phyloP scores from a whole-genome alignment of 2,329 filamentous ascomycete genomes.

The Zalaria obscura region DNA sequence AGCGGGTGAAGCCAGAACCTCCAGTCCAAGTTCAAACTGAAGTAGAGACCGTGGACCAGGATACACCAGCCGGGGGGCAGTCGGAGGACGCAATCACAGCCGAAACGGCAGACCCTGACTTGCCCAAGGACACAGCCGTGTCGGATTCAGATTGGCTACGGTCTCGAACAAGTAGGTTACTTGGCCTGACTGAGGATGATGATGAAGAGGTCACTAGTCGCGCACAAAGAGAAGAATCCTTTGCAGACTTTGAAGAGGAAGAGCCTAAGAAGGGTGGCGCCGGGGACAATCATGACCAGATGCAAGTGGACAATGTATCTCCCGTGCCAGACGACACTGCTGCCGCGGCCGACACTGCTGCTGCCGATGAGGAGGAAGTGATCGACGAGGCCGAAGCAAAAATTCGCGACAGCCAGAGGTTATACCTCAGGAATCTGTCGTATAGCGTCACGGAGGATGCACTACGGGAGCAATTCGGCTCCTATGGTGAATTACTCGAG shows the following conservation, averaged over 20 bases:
- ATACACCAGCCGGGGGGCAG: background rate
- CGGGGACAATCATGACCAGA: no score
- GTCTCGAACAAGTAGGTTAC: conserved; percentile 69
- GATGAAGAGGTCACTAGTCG: conserved; percentile 23
- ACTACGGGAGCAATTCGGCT: conserved; percentile 54
- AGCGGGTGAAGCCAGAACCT: conserved; percentile 11
- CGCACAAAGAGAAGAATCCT: conserved; percentile 8
- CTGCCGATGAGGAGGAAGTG: conserved; percentile 18
- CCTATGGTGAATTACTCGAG: conserved; percentile 70
- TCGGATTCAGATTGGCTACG: conserved; percentile 87
- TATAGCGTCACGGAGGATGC: conserved; percentile 70
- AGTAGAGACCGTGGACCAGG: conserved; percentile 1
- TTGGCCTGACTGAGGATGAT: conserved; percentile 71
- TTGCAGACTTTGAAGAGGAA: conserved; percentile 5
- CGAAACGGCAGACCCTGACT: conserved; percentile 8
- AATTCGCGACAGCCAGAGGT: conserved; percentile 57
- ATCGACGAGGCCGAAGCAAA: conserved; percentile 25
- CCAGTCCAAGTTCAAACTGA: background rate
- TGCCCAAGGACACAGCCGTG: conserved; percentile 24
- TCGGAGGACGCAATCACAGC: conserved; percentile 1
- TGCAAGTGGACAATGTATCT: no score
- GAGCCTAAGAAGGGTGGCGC: conserved; percentile 3
- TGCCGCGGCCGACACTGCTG: conserved; percentile 1
- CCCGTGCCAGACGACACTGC: background rate
- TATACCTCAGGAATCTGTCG: conserved; percentile 82